Evolutionary conservation across 805 yeast genomes (phyloP), one percentile per base, ranked within the genome.

Genomic region (Candida loeiensis): DNA sequence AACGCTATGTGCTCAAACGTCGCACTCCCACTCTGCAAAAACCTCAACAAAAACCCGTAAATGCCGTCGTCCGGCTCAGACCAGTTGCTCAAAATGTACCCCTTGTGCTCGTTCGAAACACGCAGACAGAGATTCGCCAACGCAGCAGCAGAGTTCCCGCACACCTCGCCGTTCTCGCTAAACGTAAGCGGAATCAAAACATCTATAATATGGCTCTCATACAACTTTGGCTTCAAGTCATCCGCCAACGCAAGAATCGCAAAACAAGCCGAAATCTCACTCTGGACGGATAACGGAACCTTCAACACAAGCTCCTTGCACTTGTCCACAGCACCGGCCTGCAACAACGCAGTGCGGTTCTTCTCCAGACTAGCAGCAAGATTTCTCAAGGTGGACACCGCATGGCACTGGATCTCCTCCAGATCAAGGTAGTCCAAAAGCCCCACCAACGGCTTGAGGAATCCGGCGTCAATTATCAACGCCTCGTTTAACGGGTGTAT

Each of bases 131-230:
- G 70, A 58, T 93, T 93, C 21, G 99, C 99, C 50, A 93, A 74
- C 2, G 99, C 98, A 26, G 99, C 99, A 12, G 98, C 99, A 2
- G 96, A 85, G 63, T 93, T 93, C 42, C 99, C 99, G 61, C 96
- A 93, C 13, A 93, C 97, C 64, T 95, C 99, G 44, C 89, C 85
- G 59, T 89, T 89, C 41, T 76, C 76, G 31, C 95, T 85, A 51
- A 78, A 80, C 2, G 98, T 93, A 59, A 93, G 76, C 25, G 99
- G 99, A 43, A 93, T 82, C 47, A 93, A 74, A 26, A 89, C 96
- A 52, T 85, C 89, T 45, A 89, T 76, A 32, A 93, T 81, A 39
- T 90, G 91, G 50, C 89, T 74, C 45, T 86, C 85, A 50, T 93
- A 77, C 53, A 93, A 72, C 54, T 84, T 84, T 37, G 83, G 77